Evolutionary conservation across 495 filamentous ascomycete species (phyloP).

Genomic region (Jackrogersella minutella): DNA sequence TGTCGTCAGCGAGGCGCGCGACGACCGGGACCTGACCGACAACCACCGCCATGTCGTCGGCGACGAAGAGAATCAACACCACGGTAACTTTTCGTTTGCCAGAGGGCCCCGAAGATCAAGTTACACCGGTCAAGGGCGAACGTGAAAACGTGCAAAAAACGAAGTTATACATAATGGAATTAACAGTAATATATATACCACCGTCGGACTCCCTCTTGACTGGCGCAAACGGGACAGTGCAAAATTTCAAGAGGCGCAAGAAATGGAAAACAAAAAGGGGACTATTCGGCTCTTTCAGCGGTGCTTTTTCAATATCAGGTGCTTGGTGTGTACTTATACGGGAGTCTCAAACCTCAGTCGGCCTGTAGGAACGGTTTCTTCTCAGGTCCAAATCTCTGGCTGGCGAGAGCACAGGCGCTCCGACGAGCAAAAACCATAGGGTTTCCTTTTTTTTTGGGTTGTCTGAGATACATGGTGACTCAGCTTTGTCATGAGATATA

Average conservation of each 20-base stretch:
- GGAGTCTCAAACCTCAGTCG: constrained; percentile 6
- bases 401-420: constrained; percentile 20
- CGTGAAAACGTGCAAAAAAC: constrained; percentile 7
- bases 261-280: constrained; percentile 7
- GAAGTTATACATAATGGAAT: constrained; percentile 7
- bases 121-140: constrained; percentile 26
- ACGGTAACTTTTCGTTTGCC: constrained; percentile 37
- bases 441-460: constrained; percentile 22
- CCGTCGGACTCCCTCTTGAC: constrained; percentile 13
- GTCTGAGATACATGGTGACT: neutral
- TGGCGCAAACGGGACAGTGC: constrained; percentile 28
- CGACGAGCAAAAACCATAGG: constrained; percentile 31
- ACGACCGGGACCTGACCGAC: constrained; percentile 4
- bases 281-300: constrained; percentile 3
- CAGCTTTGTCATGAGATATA: constrained; percentile 9
- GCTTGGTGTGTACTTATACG: constrained; percentile 24
- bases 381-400: constrained; percentile 24
- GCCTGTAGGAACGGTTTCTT: constrained; percentile 17
- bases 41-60: constrained; percentile 16
- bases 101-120: constrained; percentile 33
- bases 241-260: constrained; percentile 14
- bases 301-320: neutral
- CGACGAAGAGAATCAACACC: constrained; percentile 37
- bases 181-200: constrained; percentile 16
- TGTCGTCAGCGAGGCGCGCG: constrained; percentile 33